Percentiles rank a stretch among this genome's conserved stretches.
Conservation (phyloP, 192 early-diverging fungal species). For the Cladochytrium replicatum region DNA sequence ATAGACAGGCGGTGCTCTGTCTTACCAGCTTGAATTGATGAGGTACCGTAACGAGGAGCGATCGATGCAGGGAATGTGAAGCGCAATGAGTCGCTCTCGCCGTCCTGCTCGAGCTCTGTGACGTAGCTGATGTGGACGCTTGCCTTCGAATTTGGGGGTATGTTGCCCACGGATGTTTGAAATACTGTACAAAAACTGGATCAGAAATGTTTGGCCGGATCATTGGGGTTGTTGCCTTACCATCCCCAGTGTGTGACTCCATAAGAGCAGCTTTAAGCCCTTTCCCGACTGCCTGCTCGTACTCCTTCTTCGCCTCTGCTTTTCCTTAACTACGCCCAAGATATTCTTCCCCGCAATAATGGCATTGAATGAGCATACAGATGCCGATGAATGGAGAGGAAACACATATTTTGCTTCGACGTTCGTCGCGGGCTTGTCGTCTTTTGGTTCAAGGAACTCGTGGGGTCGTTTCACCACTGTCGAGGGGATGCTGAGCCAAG, state of each 20-base stretch:
- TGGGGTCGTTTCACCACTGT: conserved; percentile 93
- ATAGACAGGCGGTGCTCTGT: too few relatives aligned
- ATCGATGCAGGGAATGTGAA: conserved; percentile 40
- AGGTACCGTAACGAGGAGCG: too few relatives aligned
- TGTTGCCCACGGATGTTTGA: conserved; percentile 36
- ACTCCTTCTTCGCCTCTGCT: conserved; percentile 16
- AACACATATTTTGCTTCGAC: too few relatives aligned
- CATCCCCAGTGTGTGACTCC: conserved; percentile 8
- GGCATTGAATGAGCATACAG: conserved; percentile 21
- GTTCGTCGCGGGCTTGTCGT: too few relatives aligned
- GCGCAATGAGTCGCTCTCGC: conserved; percentile 30
- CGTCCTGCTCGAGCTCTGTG: conserved; percentile 33
- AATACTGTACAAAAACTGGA: conserved; percentile 20
- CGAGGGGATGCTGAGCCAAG: conserved; percentile 82
- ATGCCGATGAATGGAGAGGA: conserved; percentile 13
- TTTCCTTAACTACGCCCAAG: conserved; percentile 18
- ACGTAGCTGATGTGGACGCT: conserved; percentile 37
- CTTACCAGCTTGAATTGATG: too few relatives aligned
- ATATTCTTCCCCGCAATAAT: conserved; percentile 12
- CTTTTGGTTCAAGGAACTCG: too few relatives aligned
- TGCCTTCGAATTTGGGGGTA: conserved; percentile 22
- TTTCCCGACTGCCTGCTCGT: conserved; percentile 9
- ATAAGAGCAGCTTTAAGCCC: conserved; percentile 15
- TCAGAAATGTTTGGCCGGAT: neutral
- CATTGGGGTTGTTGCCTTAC: conserved; percentile 1